Percentiles rank a stretch among this genome's conserved stretches.
phyloP scores from a whole-genome alignment of 768 basidiomycete species.

The Botryobasidium botryosum region DNA sequence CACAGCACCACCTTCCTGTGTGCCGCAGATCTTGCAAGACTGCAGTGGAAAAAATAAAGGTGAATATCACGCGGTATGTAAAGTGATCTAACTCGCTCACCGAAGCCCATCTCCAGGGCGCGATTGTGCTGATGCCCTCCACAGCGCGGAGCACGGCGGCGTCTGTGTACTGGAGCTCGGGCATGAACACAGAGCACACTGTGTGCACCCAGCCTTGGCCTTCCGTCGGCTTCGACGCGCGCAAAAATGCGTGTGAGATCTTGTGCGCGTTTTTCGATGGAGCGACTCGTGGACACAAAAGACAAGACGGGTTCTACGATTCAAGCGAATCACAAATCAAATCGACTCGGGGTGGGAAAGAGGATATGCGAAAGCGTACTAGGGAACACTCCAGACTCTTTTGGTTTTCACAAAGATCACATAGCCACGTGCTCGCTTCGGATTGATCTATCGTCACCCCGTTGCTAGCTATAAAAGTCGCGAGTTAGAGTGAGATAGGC shows the following conservation, averaged over 20 bases:
- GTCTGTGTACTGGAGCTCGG: constrained; percentile 72
- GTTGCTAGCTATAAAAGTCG: constrained; percentile 32
- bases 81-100: constrained; percentile 23
- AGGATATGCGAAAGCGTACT: constrained; percentile 27
- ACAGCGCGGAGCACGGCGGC: constrained; percentile 54
- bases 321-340: constrained; percentile 3
- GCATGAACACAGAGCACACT: constrained; percentile 73
- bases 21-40: constrained; percentile 62
- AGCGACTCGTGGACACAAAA: no score
- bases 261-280: no score
- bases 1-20: constrained; percentile 47
- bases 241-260: constrained; percentile 40
- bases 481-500: constrained; percentile 3
- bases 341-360: no score
- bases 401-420: constrained; percentile 77
- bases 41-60: constrained; percentile 17
- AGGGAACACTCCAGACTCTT: constrained; percentile 66
- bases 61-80: not conserved
- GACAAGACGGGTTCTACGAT: no score
- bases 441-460: constrained; percentile 44
- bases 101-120: constrained; percentile 47
- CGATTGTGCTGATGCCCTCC: constrained; percentile 68
- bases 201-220: constrained; percentile 87
- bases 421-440: constrained; percentile 70
- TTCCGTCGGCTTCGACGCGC: constrained; percentile 79